Evolutionary conservation across 2,329 filamentous ascomycete species (phyloP).

Genomic region (Penicillium sp.): DNA sequence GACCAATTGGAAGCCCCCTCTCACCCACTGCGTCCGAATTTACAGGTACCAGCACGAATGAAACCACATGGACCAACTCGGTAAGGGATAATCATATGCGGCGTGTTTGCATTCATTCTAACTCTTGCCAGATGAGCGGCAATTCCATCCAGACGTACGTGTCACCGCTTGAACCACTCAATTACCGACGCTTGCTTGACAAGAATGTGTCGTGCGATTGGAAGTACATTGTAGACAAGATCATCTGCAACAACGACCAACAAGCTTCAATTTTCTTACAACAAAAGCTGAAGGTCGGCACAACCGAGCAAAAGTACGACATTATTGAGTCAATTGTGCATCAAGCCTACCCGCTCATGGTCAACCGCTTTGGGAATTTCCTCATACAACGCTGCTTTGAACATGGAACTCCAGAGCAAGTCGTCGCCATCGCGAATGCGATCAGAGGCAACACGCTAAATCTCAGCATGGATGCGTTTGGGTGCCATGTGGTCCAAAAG

Average conservation of each 20-base stretch:
- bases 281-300: conserved; percentile 97
- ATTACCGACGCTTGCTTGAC: conserved; percentile 92
- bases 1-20: conserved; percentile 63
- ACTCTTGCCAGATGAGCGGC: conserved; percentile 34
- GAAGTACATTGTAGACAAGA: conserved; percentile 99
- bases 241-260: conserved; percentile 98
- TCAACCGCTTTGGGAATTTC: conserved; percentile 98
- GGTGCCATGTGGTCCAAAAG: conserved; percentile 97
- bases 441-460: conserved; percentile 92
- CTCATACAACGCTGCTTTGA: conserved; percentile 98
- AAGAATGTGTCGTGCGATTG: conserved; percentile 97
- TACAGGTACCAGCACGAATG: conserved; percentile 49
- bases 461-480: conserved; percentile 97
- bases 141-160: conserved; percentile 73
- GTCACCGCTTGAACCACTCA: conserved; percentile 84
- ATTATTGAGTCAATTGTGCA: conserved; percentile 95
- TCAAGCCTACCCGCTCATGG: conserved; percentile 93
- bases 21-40: conserved; percentile 76
- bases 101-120: conserved; percentile 22
- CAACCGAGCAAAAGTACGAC: conserved; percentile 91
- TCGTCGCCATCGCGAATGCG: conserved; percentile 89
- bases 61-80: conserved; percentile 44
- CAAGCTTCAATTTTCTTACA: conserved; percentile 98
- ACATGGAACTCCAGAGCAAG: conserved; percentile 90
- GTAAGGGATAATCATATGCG: conserved; percentile 49